Conservation (phyloP, 2,329 filamentous ascomycete genomes). For the Emergomyces orientalis region DNA sequence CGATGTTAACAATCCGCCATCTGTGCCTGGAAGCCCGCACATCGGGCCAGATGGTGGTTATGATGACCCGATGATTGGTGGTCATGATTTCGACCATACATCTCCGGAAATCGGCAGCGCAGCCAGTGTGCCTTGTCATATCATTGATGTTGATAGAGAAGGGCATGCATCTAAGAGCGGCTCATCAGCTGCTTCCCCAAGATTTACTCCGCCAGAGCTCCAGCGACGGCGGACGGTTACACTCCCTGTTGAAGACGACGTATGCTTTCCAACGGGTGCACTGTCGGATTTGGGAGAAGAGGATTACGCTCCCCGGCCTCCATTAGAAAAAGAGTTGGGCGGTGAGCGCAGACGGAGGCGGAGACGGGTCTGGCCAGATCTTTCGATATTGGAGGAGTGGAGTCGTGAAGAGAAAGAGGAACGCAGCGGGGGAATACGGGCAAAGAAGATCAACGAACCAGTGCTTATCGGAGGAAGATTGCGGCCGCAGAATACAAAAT, state of each 20-base stretch:
- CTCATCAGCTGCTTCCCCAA: slow-evolving; percentile 31
- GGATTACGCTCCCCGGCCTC: slow-evolving; percentile 48
- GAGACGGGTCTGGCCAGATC: slow-evolving; percentile 73
- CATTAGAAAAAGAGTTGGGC: slow-evolving; percentile 33
- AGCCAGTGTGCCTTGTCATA: slow-evolving; percentile 26
- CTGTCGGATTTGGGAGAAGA: slow-evolving; percentile 76
- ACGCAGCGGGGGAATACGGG: slow-evolving; percentile 68
- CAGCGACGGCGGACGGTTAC: slow-evolving; percentile 50
- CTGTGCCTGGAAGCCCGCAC: slow-evolving; percentile 50
- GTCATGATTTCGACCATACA: slow-evolving; percentile 29
- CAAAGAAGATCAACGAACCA: slow-evolving; percentile 88
- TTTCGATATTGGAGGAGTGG: slow-evolving; percentile 80
- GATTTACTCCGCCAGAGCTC: slow-evolving; percentile 30
- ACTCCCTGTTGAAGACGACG: slow-evolving; percentile 68
- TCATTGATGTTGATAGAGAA: slow-evolving; percentile 36
- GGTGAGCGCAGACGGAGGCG: slow-evolving; percentile 48
- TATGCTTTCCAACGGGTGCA: slow-evolving; percentile 76
- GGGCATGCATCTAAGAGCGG: slow-evolving; percentile 18
- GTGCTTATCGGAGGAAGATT: slow-evolving; percentile 84
- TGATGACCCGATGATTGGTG: slow-evolving; percentile 45
- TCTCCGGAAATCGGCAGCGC: slow-evolving; percentile 28
- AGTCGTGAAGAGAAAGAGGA: slow-evolving; percentile 81
- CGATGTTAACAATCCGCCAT: slow-evolving; percentile 58
- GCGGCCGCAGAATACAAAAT: slow-evolving; percentile 66
- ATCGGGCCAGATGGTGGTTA: slow-evolving; percentile 44